A percentile compares a stretch with the other conserved stretches of the same genome.
These are phyloP conservation scores for Candida wancherniae DNA, from an alignment of 805 yeast species.

Conservation along the genomic window DNA sequence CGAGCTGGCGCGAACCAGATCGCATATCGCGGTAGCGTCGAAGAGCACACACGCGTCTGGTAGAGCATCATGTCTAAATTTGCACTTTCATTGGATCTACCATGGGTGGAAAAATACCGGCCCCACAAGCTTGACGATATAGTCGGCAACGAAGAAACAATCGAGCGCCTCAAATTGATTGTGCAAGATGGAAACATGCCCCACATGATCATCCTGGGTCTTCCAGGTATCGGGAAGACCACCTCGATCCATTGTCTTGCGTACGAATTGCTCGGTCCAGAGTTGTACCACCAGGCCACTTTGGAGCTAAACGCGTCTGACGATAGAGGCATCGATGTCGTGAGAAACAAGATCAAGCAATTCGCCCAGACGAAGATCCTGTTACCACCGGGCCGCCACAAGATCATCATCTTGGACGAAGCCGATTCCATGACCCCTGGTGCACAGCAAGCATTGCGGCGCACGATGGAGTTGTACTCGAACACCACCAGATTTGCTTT, in stretches of 20 bases:
- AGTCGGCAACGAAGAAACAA: conserved; percentile 90
- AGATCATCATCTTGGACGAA: conserved; percentile 89
- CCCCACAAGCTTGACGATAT: conserved; percentile 76
- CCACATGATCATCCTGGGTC: conserved; percentile 89
- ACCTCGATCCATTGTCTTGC: conserved; percentile 92
- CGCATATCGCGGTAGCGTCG: too few relatives aligned
- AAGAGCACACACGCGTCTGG: too few relatives aligned
- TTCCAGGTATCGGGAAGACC: conserved; percentile 97
- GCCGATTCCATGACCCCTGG: conserved; percentile 97
- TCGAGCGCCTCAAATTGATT: conserved; percentile 75
- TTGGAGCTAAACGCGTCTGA: conserved; percentile 94
- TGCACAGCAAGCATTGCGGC: conserved; percentile 89
- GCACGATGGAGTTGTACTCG: conserved; percentile 95
- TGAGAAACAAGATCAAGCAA: conserved; percentile 86
- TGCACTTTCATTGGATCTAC: conserved; percentile 28
- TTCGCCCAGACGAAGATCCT: conserved; percentile 93
- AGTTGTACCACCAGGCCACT: conserved; percentile 71
- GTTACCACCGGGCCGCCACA: conserved; percentile 85
- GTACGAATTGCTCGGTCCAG: conserved; percentile 66
- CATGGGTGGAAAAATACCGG: conserved; percentile 89
- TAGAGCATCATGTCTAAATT: conserved; percentile 10
- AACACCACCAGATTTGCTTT: conserved; percentile 96
- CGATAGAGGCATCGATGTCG: conserved; percentile 96
- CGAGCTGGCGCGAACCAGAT: too few relatives aligned
- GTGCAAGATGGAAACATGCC: conserved; percentile 96